Percentiles rank a stretch among this genome's conserved stretches.
Conservation (phyloP, 164 flowering plant genomes). For the Nymphaea thermarum region DNA sequence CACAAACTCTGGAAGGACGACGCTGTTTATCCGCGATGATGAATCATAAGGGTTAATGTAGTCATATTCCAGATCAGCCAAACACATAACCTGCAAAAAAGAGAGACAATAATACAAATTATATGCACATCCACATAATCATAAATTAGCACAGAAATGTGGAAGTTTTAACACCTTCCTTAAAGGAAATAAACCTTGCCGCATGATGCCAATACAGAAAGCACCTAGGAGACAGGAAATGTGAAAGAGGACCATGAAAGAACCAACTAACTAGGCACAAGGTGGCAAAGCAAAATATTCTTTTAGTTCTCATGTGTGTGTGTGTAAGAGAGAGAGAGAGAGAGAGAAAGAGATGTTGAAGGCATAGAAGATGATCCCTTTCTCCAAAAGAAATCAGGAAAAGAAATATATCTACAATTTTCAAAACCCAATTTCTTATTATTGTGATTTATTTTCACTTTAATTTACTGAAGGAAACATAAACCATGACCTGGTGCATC, state of each 20-base stretch:
- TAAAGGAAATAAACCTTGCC: background rate
- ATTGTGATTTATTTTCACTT: too few species aligned
- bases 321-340: background rate
- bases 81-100: conserved; percentile 84
- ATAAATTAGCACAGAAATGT: background rate
- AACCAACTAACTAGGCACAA: background rate
- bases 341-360: background rate
- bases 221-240: background rate
- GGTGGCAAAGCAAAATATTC: too few species aligned
- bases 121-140: too few species aligned
- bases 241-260: background rate
- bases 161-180: background rate
- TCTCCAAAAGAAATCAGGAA: too few species aligned
- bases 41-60: conserved; percentile 94
- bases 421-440: too few species aligned
- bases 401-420: too few species aligned
- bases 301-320: background rate
- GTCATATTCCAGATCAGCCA: conserved; percentile 92
- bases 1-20: conserved; percentile 69
- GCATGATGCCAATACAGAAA: background rate
- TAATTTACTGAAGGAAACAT: too few species aligned
- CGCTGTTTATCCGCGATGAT: conserved; percentile 66
- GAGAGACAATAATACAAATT: background rate
- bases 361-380: background rate
- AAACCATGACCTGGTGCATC: too few species aligned